Evolutionary conservation across 78 protist genomes (phyloP).

Genomic region (Anaeramoeba ignava): DNA sequence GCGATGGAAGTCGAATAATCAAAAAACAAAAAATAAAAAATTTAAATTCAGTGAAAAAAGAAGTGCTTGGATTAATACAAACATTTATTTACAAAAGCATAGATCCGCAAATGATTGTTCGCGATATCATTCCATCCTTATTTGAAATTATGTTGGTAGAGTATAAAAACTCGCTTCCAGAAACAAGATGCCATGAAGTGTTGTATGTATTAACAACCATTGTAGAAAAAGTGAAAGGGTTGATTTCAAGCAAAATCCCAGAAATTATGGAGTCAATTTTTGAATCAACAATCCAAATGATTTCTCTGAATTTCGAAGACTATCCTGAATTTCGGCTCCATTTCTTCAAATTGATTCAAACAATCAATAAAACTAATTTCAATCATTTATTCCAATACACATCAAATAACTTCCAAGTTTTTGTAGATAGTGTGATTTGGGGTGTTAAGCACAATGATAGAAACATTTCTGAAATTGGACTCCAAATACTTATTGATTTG

Average conservation of each 20-base stretch:
- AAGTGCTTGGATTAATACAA: not conserved
- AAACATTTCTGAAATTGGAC: constrained; percentile 67
- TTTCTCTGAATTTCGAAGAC: constrained; percentile 64
- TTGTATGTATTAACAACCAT: not conserved
- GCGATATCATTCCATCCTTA: not conserved
- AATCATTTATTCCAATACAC: constrained; percentile 17
- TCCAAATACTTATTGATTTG: not conserved
- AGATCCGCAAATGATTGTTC: not conserved
- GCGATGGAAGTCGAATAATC: not conserved
- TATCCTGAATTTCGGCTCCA: constrained; percentile 77
- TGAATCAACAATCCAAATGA: constrained; percentile 72
- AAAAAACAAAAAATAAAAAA: not conserved
- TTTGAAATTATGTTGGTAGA: not conserved
- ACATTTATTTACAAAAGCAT: not conserved
- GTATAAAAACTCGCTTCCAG: not conserved
- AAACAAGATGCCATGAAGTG: not conserved
- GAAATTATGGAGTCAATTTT: constrained; percentile 67
- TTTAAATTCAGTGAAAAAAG: not conserved
- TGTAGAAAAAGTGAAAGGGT: not conserved
- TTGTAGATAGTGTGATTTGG: constrained; percentile 77
- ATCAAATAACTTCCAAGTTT: constrained; percentile 39
- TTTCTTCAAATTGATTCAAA: constrained; percentile 67
- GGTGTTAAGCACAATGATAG: constrained; percentile 82
- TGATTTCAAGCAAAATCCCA: constrained; percentile 23
- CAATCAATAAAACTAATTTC: constrained; percentile 41